Conservation (phyloP, 495 filamentous ascomycete species). For the Aspergillus cristatus region DNA sequence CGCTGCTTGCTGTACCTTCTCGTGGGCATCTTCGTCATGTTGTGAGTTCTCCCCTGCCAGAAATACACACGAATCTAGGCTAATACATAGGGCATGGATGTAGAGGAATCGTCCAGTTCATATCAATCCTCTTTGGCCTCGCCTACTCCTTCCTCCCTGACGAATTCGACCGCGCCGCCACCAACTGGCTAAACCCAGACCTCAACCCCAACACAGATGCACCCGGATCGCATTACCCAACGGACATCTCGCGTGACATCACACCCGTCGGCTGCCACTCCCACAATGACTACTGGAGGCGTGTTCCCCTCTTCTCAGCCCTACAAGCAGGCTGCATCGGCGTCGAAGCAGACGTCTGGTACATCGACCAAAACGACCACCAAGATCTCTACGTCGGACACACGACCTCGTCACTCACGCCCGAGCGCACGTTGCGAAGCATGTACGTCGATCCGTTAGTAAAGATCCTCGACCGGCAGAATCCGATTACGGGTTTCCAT, state of each 20-base stretch:
- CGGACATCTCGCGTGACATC: constrained; percentile 66
- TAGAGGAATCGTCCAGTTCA: constrained; percentile 39
- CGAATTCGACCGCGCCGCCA: constrained; percentile 40
- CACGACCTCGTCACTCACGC: constrained; percentile 33
- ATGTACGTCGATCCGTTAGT: constrained; percentile 50
- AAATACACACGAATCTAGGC: background rate
- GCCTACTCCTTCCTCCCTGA: constrained; percentile 47
- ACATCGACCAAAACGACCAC: constrained; percentile 57
- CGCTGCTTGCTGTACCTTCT: constrained; percentile 13
- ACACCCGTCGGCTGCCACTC: constrained; percentile 59
- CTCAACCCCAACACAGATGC: constrained; percentile 30
- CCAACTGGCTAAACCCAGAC: constrained; percentile 41
- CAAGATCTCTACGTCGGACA: constrained; percentile 57
- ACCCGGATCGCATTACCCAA: constrained; percentile 53
- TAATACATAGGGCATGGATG: no score
- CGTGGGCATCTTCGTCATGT: constrained; percentile 27
- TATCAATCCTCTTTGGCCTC: constrained; percentile 43
- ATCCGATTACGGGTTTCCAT: constrained; percentile 29
- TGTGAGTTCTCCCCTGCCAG: constrained; percentile 19
- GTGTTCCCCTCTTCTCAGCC: constrained; percentile 59
- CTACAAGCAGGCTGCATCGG: constrained; percentile 55
- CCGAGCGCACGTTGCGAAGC: constrained; percentile 39
- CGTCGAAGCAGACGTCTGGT: constrained; percentile 86
- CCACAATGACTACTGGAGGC: constrained; percentile 87
- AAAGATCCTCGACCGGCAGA: constrained; percentile 42